These are phyloP conservation scores for Rhodotorula sp. DNA, from an alignment of 1,284 basidiomycete species.

Conservation along the genomic window DNA sequence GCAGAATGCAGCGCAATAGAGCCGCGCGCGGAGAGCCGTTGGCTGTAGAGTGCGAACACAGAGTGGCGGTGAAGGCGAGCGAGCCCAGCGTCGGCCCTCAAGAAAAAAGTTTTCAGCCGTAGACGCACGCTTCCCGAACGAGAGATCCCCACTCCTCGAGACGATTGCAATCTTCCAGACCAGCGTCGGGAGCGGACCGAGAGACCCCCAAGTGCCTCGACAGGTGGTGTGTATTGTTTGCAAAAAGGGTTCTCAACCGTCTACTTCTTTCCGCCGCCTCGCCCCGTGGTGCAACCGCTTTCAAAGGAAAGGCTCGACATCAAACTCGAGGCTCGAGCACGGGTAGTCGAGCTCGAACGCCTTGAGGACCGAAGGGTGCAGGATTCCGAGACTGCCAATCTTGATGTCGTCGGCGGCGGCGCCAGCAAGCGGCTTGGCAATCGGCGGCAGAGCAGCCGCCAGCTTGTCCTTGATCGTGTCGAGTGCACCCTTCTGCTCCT, in stretches of 20 bases:
- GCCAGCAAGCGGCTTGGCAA: constrained; percentile 41
- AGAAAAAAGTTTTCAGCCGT: too few relatives aligned
- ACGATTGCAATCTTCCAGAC: too few relatives aligned
- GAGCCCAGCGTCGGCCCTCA: neutral
- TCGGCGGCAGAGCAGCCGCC: constrained; percentile 40
- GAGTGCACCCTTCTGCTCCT: constrained; percentile 44
- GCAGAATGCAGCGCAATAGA: neutral
- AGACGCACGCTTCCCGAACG: too few relatives aligned
- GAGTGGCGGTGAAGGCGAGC: neutral
- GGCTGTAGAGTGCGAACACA: neutral
- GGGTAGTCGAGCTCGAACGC: constrained; percentile 93
- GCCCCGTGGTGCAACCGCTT: neutral
- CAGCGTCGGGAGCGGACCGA: too few relatives aligned
- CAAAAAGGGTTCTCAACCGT: neutral
- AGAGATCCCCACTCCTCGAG: too few relatives aligned
- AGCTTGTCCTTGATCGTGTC: constrained; percentile 52
- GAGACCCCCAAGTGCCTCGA: too few relatives aligned
- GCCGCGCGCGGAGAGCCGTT: neutral
- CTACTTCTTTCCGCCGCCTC: neutral
- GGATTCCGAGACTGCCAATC: constrained; percentile 80
- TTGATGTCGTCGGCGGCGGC: constrained; percentile 58
- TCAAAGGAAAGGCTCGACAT: constrained; percentile 87
- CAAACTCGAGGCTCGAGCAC: constrained; percentile 93
- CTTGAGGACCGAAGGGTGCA: constrained; percentile 84
- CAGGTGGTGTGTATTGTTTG: neutral